phyloP scores from a whole-genome alignment of 768 basidiomycete species.

The Clitopilus passeckerianus region DNA sequence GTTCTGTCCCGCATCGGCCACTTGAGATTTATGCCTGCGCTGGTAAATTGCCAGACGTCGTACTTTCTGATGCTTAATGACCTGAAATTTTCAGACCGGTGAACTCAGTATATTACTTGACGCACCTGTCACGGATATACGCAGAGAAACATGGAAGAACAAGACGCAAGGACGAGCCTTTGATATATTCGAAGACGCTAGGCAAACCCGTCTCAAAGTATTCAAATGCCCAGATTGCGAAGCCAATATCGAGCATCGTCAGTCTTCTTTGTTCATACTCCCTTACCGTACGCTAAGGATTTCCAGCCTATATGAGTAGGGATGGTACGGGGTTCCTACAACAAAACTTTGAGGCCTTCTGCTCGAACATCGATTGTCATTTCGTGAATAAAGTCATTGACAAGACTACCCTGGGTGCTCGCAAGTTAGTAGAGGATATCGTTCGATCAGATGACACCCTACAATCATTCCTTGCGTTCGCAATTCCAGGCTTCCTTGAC shows the following conservation, averaged over 20 bases:
- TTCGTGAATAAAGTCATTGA: conserved; percentile 25
- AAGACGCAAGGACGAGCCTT: no score
- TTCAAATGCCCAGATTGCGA: conserved; percentile 25
- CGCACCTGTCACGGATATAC: no score
- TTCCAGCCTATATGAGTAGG: conserved; percentile 34
- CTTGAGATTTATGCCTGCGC: conserved; percentile 14
- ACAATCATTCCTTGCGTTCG: conserved; percentile 24
- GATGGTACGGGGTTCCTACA: conserved; percentile 46
- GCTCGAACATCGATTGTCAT: conserved; percentile 25
- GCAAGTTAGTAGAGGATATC: conserved; percentile 39
- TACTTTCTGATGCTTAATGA: no score
- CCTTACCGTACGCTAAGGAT: no score
- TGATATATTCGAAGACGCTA: no score
- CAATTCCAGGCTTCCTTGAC: neutral
- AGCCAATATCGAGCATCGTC: conserved; percentile 17
- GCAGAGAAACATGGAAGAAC: no score
- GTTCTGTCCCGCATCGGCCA: conserved; percentile 10
- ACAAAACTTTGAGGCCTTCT: conserved; percentile 28
- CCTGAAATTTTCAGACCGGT: no score
- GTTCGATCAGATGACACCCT: conserved; percentile 15
- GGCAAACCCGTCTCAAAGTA: conserved; percentile 2
- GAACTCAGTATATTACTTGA: no score
- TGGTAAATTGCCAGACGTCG: conserved; percentile 13
- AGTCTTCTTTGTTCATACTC: no score
- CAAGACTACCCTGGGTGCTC: conserved; percentile 33